Evolutionary conservation across 768 basidiomycete genomes (phyloP).

Genomic region (Calvatia gigantea): DNA sequence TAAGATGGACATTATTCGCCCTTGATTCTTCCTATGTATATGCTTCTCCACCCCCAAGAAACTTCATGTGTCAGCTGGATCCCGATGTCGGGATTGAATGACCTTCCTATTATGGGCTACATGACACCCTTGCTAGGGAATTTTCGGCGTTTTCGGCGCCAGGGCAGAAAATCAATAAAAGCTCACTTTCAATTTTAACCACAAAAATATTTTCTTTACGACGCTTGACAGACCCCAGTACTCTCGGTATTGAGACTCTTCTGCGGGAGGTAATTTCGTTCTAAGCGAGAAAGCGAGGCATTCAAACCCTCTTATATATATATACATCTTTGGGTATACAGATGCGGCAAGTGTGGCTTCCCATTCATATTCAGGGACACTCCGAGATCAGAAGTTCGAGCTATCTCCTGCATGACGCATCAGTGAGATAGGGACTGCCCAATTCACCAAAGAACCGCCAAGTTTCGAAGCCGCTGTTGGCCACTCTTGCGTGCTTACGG

Average conservation of each 20-base stretch:
- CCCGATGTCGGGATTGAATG: slow-evolving; percentile 12
- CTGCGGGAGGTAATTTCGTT: background rate
- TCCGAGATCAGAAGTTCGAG: background rate
- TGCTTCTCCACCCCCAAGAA: slow-evolving; percentile 6
- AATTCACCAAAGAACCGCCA: background rate
- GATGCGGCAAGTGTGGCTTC: background rate
- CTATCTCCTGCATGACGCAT: background rate
- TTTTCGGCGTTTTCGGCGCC: background rate
- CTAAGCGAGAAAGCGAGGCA: slow-evolving; percentile 3
- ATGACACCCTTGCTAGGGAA: background rate
- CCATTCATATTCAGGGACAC: slow-evolving; percentile 4
- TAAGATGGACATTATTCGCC: slow-evolving; percentile 4
- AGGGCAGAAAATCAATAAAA: background rate
- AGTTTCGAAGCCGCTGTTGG: background rate
- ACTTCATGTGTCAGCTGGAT: slow-evolving; percentile 6
- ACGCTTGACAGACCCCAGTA: background rate
- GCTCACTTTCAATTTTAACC: background rate
- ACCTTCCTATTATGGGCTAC: slow-evolving; percentile 1
- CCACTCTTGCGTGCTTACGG: background rate
- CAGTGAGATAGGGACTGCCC: background rate
- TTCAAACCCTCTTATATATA: background rate
- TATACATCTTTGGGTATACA: background rate
- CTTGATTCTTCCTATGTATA: slow-evolving; percentile 4
- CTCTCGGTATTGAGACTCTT: background rate
- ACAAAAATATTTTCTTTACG: background rate